Evolutionary conservation across 1,284 basidiomycete species (phyloP), one percentile per base, ranked within the genome.

Genomic region (Puccinia novopanici): DNA sequence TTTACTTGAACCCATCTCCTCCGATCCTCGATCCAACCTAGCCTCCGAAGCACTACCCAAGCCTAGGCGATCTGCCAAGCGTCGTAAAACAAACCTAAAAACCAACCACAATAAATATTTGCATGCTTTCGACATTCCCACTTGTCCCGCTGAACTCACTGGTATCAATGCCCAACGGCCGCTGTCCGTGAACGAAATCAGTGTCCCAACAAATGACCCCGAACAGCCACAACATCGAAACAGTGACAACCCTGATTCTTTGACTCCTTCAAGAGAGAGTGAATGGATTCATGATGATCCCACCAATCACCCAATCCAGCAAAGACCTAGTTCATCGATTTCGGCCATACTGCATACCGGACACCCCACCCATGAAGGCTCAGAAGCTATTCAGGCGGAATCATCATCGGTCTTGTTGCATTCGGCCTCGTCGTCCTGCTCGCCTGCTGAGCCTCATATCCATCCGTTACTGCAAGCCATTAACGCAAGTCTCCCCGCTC

Each of bases 391-490:
- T 37, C 57, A 67, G 9, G 19, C 34, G 12, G 40, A 67, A n/a
- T 48, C 40, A 45, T n/a, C 19, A 37, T 45, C n/a, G n/a, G n/a
- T 45, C 22, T 24, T 37, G 27, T 67, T 45, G 40, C 45, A 22
- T 67, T 8, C 24, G 15, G 17, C 34, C 10, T 30, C 27, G 10
- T 48, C 40, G 42, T 45, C 37, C 19, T 24, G 17, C 34, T 67
- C 40, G 65, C 4, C 34, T 67, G 22, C 65, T 37, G 65, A 67
- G 45, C 40, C 40, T 27, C 42, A 48, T 37, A 67, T 67, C 19
- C 40, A 67, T 27, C 65, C 65, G 17, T 67, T 27, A n/a, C 45
- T 67, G 15, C 40, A 67, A 67, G 17, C 65, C 40, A 42, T 67
- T 27, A 17, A 67, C 9, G 22, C 65, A 45, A 67, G 40, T 45